A percentile compares a stretch with the other conserved stretches of the same genome.
phyloP scores from a whole-genome alignment of 176 grass and related monocot genomes.

The Oryza rufipogon region DNA sequence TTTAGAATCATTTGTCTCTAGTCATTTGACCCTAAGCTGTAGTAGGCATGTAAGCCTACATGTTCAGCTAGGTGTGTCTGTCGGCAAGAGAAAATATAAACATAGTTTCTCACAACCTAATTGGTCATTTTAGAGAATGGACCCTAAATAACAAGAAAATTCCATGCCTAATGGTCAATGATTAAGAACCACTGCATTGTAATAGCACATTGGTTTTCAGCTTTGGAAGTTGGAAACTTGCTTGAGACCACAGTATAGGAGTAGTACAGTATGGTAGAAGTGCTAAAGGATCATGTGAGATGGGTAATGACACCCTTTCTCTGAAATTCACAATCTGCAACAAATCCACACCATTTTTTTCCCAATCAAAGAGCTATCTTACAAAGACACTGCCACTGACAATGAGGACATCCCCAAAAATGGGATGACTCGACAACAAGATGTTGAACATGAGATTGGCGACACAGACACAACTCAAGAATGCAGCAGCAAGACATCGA shows the following conservation, averaged over 20 bases:
- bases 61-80: background rate
- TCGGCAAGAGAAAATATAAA: background rate
- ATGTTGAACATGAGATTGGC: slow-evolving; percentile 53
- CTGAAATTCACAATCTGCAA: slow-evolving; percentile 24
- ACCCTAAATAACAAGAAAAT: background rate
- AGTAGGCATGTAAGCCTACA: background rate
- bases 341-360: slow-evolving; percentile 41
- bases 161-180: background rate
- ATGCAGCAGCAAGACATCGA: slow-evolving; percentile 41
- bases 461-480: slow-evolving; percentile 42
- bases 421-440: slow-evolving; percentile 56
- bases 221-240: background rate
- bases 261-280: background rate
- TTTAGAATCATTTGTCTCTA: slow-evolving; percentile 1
- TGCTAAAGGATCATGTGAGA: background rate
- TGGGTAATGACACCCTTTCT: slow-evolving; percentile 5
- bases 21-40: background rate
- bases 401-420: slow-evolving; percentile 36
- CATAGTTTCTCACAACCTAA: background rate
- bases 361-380: slow-evolving; percentile 63
- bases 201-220: background rate
- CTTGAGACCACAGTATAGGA: background rate
- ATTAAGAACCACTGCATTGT: background rate
- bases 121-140: background rate
- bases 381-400: slow-evolving; percentile 56